Base-by-base conservation (phyloP, 164 flowering plant genomes). In the Vitis rotundifolia region DNA sequence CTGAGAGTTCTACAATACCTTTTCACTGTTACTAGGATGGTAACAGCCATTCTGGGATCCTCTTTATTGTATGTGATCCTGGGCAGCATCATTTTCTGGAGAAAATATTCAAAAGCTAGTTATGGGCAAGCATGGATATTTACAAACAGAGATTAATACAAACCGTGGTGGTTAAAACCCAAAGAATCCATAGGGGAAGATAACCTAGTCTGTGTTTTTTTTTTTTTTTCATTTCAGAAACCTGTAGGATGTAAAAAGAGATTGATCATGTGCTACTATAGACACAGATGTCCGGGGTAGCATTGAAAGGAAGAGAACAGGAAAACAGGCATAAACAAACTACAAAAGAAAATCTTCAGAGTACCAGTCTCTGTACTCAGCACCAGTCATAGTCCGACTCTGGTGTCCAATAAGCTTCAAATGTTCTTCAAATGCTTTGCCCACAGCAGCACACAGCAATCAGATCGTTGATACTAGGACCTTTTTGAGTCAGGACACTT, bases 271-370 rank as follows among this genome's bases (percentile, higher is more conserved):
- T 31, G 59, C 53, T 16, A 54, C 66, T 61, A 62, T 53, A 44
- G 28, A 70, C 61, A 70, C 64, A 61, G 65, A 69, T n/a, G 31
- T 15, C 63, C 56, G 31, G n/a, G 55, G n/a, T 11, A 61, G 18
- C 37, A 49, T 13, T 70, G 55, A 44, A 62, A 2, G 54, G 57
- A 19, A 50, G 9, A 13, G 54, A 52, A 53, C n/a, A 53, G n/a
- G 56, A 53, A 11, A 53, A 13, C 56, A 53, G n/a, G 56, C 62
- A 70, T 53, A 67, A 70, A 19, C 58, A 8, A 70, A 61, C n/a
- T 53, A 12, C n/a, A 53, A 53, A 53, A 53, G 56, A n/a, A 53
- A 53, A 53, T 6, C 44, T 37, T 6, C 44, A 37, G 44, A 37
- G 44, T 37, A 37, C 44, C 44, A 37, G 44, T 3, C 44, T 37